These are phyloP conservation scores for Calonectria pseudoturangicola DNA, from an alignment of 2,329 filamentous ascomycete species.

Conservation along the genomic window DNA sequence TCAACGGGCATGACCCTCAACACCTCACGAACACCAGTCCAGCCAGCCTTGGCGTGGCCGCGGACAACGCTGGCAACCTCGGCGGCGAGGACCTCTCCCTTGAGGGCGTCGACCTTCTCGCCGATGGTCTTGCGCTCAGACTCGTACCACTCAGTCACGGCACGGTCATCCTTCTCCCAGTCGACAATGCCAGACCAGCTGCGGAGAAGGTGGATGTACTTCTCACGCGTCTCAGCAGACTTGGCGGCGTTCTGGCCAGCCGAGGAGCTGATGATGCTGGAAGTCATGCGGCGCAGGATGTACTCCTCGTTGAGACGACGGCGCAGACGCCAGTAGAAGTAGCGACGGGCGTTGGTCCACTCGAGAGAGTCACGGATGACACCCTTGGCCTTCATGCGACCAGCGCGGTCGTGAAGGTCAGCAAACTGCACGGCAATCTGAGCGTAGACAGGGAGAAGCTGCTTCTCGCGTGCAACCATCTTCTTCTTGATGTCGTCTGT, in stretches of 20 bases:
- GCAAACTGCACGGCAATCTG: conserved; percentile 98
- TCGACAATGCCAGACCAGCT: conserved; percentile 88
- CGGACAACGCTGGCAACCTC: conserved; percentile 68
- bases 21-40: conserved; percentile 91
- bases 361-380: conserved; percentile 88
- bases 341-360: conserved; percentile 93
- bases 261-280: conserved; percentile 60
- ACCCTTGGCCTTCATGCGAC: conserved; percentile 98
- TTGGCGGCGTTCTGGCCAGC: conserved; percentile 61
- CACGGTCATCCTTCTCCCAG: conserved; percentile 86
- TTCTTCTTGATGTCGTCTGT: conserved; percentile 86
- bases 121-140: conserved; percentile 90
- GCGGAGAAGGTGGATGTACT: conserved; percentile 84
- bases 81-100: conserved; percentile 79
- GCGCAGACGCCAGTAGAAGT: conserved; percentile 99
- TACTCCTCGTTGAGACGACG: conserved; percentile 98
- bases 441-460: conserved; percentile 92
- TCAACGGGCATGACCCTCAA: conserved; percentile 90
- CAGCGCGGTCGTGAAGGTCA: conserved; percentile 96
- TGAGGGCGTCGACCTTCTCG: conserved; percentile 89
- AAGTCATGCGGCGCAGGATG: conserved; percentile 91
- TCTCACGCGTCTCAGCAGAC: conserved; percentile 74
- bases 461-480: conserved; percentile 90
- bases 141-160: conserved; percentile 96
- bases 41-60: conserved; percentile 77